These are phyloP conservation scores for Aspergillus sp. DNA, from an alignment of 2,329 filamentous ascomycete genomes.

Conservation along the genomic window DNA sequence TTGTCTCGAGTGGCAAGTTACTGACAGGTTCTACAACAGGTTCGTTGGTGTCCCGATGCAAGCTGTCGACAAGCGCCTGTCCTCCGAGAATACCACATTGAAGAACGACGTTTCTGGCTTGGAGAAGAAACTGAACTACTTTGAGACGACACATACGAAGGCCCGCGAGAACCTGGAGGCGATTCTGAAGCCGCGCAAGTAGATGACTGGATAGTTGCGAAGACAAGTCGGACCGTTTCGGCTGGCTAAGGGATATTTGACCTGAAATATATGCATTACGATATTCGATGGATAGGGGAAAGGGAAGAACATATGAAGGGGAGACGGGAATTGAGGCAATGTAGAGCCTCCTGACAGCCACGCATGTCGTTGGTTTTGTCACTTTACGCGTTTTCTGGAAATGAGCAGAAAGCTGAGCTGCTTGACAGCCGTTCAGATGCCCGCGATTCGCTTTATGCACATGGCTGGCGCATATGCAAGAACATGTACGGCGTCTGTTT, in stretches of 20 bases:
- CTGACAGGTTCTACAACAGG: conserved; percentile 47
- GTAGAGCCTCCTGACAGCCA: not conserved
- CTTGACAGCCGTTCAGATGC: not conserved
- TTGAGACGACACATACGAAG: conserved; percentile 94
- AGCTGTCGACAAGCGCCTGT: conserved; percentile 68
- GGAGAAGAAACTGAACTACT: conserved; percentile 82
- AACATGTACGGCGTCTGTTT: not conserved
- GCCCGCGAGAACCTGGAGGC: conserved; percentile 85
- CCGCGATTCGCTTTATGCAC: not conserved
- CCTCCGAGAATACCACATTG: conserved; percentile 65
- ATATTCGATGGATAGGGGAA: too few species aligned
- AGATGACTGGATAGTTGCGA: conserved; percentile 2
- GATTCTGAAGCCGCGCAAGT: conserved; percentile 59
- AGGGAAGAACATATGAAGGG: too few species aligned
- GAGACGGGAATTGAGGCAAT: too few species aligned
- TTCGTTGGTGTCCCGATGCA: conserved; percentile 73
- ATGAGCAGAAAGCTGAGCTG: not conserved
- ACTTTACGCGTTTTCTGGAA: not conserved
- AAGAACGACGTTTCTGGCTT: conserved; percentile 73
- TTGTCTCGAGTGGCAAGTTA: too few species aligned
- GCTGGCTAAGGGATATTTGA: not conserved
- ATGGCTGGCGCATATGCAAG: not conserved
- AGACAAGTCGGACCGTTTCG: not conserved
- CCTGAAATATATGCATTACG: too few species aligned
- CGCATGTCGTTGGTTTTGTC: too few species aligned